Conservation (phyloP, 2,329 filamentous ascomycete species). For the Cadophora sp. region DNA sequence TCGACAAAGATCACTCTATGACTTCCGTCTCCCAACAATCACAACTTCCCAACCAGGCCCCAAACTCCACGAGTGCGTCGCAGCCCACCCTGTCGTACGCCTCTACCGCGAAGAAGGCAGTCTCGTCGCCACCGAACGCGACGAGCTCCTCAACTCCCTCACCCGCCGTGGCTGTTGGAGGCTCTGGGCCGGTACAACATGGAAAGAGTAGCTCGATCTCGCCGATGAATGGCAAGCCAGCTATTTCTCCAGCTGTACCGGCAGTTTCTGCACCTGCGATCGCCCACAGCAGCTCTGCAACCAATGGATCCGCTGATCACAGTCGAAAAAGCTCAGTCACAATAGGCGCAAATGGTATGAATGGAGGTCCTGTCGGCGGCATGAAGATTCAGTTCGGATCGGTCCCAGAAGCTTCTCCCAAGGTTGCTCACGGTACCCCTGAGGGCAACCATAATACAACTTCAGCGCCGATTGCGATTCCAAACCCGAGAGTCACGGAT, state of each 20-base stretch:
- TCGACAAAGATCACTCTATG: conserved; percentile 43
- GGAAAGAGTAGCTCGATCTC: conserved; percentile 72
- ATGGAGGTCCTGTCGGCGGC: conserved; percentile 71
- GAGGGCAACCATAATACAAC: conserved; percentile 53
- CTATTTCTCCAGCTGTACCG: conserved; percentile 73
- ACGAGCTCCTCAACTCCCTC: conserved; percentile 61
- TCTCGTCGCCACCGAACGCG: conserved; percentile 65
- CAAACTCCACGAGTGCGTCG: conserved; percentile 60
- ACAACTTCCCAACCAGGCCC: conserved; percentile 53
- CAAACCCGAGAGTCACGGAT: conserved; percentile 78
- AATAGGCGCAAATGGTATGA: conserved; percentile 83
- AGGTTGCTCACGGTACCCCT: conserved; percentile 71
- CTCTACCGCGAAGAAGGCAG: conserved; percentile 70
- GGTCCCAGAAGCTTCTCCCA: conserved; percentile 67
- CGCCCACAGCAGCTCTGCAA: conserved; percentile 65
- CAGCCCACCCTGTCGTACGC: conserved; percentile 67
- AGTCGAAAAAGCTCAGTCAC: conserved; percentile 88
- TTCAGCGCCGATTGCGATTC: conserved; percentile 67
- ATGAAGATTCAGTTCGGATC: conserved; percentile 84
- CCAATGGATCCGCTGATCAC: conserved; percentile 80
- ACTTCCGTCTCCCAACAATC: conserved; percentile 46
- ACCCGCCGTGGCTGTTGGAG: conserved; percentile 61
- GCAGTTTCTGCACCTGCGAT: conserved; percentile 63
- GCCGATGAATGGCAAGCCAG: conserved; percentile 84
- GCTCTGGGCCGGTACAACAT: conserved; percentile 59